Base-by-base conservation (phyloP, 2,329 filamentous ascomycete genomes). In the Fusarium euwallaceae region DNA sequence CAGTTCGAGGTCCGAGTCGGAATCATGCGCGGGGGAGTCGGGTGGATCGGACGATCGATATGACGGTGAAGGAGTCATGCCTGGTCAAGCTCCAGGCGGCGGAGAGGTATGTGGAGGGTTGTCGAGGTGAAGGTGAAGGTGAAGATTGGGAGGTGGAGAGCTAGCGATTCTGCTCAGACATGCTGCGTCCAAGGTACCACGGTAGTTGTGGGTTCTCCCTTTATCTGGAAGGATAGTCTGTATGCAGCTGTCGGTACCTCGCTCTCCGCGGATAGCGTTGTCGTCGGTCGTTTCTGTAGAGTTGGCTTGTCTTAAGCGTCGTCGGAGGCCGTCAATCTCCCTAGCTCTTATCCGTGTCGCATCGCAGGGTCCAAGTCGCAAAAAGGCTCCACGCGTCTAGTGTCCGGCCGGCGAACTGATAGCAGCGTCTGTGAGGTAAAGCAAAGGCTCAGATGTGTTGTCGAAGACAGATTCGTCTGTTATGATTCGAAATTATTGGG, bases 1-100 rank as follows among this genome's bases (percentile, higher is more conserved):
- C 78, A 97, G 88, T 78, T 95, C 93, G 79, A 97, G 90, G 81
- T 96, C 93, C 72, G 84, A 83, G 66, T 95, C 93, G 81, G 92
- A 94, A 81, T 95, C 93, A 83, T 91, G 87, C 78, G 86, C 83
- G 70, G 88, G 88, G 70, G 89, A 90, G 83, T 93, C 91, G 83
- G 91, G 91, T 80, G 89, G 88, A 82, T 92, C 88, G 80, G 89
- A 85, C 77, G 85, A 83, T 80, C 85, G 86, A 81, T 87, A 86
- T 37, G 86, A 82, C 66, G 84, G 84, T 85, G 86, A 84, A 80
- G 87, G 82, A 88, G 89, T 87, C 89, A 91, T 90, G 82, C 87
- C 88, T 87, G 82, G 74, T 78, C 70, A 66, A 68, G 61, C 65
- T 69, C 65, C 62, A 61, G 67, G 34, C 61, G 64, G 65, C 56